A percentile compares a stretch with the other conserved stretches of the same genome.
phyloP scores from a whole-genome alignment of 768 basidiomycete genomes.

The Lenzites betulinus region DNA sequence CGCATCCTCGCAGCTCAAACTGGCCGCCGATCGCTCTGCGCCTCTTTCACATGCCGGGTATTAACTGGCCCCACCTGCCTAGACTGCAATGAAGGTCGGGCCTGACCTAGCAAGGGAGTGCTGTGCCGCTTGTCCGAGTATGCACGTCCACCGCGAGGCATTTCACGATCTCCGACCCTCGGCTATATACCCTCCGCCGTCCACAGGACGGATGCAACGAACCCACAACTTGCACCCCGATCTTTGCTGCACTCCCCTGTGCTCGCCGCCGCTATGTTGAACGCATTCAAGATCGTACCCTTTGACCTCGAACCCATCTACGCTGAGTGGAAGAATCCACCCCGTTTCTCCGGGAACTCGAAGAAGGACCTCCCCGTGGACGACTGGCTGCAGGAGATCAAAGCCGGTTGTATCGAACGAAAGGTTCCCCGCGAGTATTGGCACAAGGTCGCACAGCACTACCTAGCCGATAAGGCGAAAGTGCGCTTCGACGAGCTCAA shows the following conservation, averaged over 20 bases:
- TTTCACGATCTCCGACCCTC: not conserved
- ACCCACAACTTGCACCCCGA: not conserved
- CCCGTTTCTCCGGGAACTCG: conserved; percentile 65
- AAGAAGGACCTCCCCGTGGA: conserved; percentile 72
- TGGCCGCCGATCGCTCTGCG: conserved; percentile 3
- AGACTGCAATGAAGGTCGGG: not conserved
- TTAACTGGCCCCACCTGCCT: conserved; percentile 5
- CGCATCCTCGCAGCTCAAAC: not conserved
- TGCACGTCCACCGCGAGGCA: conserved; percentile 13
- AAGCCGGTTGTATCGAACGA: conserved; percentile 66
- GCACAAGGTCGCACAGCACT: conserved; percentile 81
- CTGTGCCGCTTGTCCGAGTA: not conserved
- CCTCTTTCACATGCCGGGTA: not conserved
- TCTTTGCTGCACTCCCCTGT: not conserved
- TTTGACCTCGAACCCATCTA: conserved; percentile 73
- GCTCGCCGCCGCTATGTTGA: conserved; percentile 39
- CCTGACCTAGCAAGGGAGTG: not conserved
- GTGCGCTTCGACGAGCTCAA: conserved; percentile 70
- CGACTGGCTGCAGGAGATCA: conserved; percentile 74
- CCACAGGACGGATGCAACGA: not conserved
- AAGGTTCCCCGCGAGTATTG: conserved; percentile 80
- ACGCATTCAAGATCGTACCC: conserved; percentile 79
- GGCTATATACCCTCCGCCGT: not conserved
- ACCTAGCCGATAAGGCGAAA: conserved; percentile 71
- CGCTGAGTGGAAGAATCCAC: conserved; percentile 65